Evolutionary conservation across 2,329 filamentous ascomycete species (phyloP).

Genomic region (Botrytis deweyae): DNA sequence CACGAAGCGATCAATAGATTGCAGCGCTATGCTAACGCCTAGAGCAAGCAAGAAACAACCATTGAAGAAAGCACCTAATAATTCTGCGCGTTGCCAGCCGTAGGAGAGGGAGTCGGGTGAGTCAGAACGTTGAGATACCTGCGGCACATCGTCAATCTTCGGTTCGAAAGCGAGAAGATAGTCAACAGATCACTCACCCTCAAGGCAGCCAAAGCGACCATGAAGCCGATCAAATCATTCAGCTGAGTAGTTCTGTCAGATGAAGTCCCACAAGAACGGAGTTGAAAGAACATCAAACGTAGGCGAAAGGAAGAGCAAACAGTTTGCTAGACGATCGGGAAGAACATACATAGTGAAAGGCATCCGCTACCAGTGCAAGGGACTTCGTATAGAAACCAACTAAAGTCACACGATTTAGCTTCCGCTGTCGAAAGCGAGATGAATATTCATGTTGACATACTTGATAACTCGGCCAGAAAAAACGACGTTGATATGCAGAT

Average conservation of each 20-base stretch:
- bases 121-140: conserved; percentile 57
- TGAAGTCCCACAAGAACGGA: not conserved
- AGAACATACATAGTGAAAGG: conserved; percentile 68
- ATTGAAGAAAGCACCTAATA: conserved; percentile 79
- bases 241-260: conserved; percentile 47
- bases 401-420: conserved; percentile 32
- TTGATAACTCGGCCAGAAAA: conserved; percentile 48
- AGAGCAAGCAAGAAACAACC: conserved; percentile 71
- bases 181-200: conserved; percentile 46
- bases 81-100: conserved; percentile 73
- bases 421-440: not conserved
- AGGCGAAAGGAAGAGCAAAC: not conserved
- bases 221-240: conserved; percentile 69
- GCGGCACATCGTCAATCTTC: conserved; percentile 26
- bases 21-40: conserved; percentile 69
- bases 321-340: conserved; percentile 1
- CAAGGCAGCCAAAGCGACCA: conserved; percentile 64
- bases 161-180: conserved; percentile 5
- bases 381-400: conserved; percentile 70
- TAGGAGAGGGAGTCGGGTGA: conserved; percentile 63
- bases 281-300: not conserved
- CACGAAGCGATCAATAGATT: conserved; percentile 70
- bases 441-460: conserved; percentile 33
- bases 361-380: conserved; percentile 71
- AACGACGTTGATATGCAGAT: conserved; percentile 49